These are phyloP conservation scores for Corchorus capsularis DNA, from an alignment of 345 rosid species.

Conservation along the genomic window DNA sequence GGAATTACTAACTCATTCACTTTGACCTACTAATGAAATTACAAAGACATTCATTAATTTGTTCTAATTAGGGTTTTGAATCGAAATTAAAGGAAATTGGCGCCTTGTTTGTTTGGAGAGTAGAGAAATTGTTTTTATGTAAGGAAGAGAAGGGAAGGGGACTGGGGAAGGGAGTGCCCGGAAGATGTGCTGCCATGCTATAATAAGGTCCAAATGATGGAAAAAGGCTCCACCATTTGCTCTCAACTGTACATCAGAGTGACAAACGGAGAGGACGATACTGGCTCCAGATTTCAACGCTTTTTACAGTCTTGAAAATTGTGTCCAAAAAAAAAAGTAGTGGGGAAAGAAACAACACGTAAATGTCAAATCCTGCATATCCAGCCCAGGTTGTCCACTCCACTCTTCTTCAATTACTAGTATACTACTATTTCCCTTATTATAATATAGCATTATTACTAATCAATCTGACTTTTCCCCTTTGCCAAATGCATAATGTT, in stretches of 20 bases:
- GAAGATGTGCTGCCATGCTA: slow-evolving; percentile 50
- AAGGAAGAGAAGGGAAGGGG: background rate
- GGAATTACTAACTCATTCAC: background rate
- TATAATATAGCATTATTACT: background rate
- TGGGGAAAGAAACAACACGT: slow-evolving; percentile 50
- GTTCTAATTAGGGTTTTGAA: no score
- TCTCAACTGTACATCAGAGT: slow-evolving; percentile 46
- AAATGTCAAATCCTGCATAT: slow-evolving; percentile 72
- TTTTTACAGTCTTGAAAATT: slow-evolving; percentile 59
- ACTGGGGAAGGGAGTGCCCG: slow-evolving; percentile 43
- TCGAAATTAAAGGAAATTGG: background rate
- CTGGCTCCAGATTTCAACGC: slow-evolving; percentile 80
- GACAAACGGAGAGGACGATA: slow-evolving; percentile 92
- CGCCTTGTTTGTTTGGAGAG: background rate
- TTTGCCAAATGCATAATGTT: background rate
- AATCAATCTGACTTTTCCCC: background rate
- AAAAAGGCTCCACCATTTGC: slow-evolving; percentile 18
- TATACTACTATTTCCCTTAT: no score
- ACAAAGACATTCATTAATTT: no score
- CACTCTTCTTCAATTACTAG: slow-evolving; percentile 12
- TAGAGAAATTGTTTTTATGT: background rate
- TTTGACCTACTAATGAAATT: background rate
- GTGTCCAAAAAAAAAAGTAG: slow-evolving; percentile 36
- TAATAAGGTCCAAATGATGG: background rate
- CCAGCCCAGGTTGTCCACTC: slow-evolving; percentile 60